phyloP scores from a whole-genome alignment of 2,329 filamentous ascomycete genomes.

The Ascochyta clinopodiicola region DNA sequence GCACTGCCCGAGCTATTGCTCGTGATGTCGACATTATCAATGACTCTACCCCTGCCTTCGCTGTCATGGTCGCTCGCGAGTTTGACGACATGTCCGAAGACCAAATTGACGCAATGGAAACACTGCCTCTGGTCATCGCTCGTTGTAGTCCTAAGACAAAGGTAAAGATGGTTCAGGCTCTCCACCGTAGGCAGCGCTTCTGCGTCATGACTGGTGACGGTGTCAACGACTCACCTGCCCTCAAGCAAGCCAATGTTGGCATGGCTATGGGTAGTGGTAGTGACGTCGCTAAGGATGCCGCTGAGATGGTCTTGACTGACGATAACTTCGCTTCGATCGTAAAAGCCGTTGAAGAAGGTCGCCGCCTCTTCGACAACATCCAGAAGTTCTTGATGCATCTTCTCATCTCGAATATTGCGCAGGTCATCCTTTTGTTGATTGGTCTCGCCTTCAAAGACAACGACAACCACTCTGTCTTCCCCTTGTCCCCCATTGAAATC shows the following conservation, averaged over 20 bases:
- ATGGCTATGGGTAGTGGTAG: conserved; percentile 52
- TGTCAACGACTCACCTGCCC: conserved; percentile 50
- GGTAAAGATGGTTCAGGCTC: conserved; percentile 55
- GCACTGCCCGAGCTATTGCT: conserved; percentile 56
- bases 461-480: conserved; percentile 53
- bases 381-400: conserved; percentile 57
- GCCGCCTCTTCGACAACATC: conserved; percentile 51
- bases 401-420: conserved; percentile 57
- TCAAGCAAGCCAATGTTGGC: conserved; percentile 52
- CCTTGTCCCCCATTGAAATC: conserved; percentile 56
- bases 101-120: conserved; percentile 51
- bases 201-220: conserved; percentile 54
- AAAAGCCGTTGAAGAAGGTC: conserved; percentile 50
- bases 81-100: conserved; percentile 54
- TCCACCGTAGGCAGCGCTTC: conserved; percentile 47
- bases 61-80: conserved; percentile 53
- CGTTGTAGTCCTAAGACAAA: conserved; percentile 56
- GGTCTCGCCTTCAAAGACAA: conserved; percentile 56
- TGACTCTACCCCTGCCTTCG: conserved; percentile 30
- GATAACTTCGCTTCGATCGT: conserved; percentile 53
- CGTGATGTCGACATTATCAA: conserved; percentile 54
- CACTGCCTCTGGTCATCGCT: conserved; percentile 54
- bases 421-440: conserved; percentile 56
- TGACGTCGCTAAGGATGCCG: conserved; percentile 51
- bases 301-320: conserved; percentile 51